Base-by-base conservation (phyloP, 2,329 filamentous ascomycete species). In the Hymenoscyphus albidus region DNA sequence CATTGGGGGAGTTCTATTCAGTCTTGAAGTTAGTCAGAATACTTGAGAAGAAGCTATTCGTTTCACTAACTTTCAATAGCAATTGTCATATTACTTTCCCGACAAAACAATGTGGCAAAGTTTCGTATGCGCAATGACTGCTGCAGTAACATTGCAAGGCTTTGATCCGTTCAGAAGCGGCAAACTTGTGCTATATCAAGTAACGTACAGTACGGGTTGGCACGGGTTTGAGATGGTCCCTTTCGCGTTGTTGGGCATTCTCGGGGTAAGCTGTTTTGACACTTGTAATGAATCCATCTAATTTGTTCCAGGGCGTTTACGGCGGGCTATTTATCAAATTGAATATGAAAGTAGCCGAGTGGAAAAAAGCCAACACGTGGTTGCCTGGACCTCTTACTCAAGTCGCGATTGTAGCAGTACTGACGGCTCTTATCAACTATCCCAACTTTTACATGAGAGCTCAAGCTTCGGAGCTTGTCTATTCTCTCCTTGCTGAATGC, bases 81-180 rank as follows among this genome's bases (percentile, higher is more conserved):
- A 96, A 83, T 81, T 98, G 2, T 96, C 93, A 0, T 98, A 97
- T 76, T 98, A 97, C 77, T 98, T 98, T 71, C 94, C 95, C 0
- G 94, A 98, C 78, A 98, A 98, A 78, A 98, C 95, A 10, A 98
- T 99, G 95, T 99, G 95, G 95, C 95, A 97, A 76, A 97, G 93
- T 73, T 99, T 99, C 74, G 95, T 99, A 51, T 98, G 95, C 73
- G 95, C 95, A 75, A 98, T 98, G 93, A 92, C 96, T n/a, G 95
- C 93, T 16, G 94, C 95, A 18, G 92, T 98, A 44, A 92, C 93
- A 14, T 82, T 99, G 4, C 94, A 98, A 77, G 92, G 92, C 5
- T 85, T 97, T 67, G 95, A 99, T 75, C 95, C 95, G 4, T 97
- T 98, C 76, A 87, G 95, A 62, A 96, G 93, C 1, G 95, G 94